These are phyloP conservation scores for Didymella lethalis DNA, from an alignment of 2,329 filamentous ascomycete species.

Conservation along the genomic window DNA sequence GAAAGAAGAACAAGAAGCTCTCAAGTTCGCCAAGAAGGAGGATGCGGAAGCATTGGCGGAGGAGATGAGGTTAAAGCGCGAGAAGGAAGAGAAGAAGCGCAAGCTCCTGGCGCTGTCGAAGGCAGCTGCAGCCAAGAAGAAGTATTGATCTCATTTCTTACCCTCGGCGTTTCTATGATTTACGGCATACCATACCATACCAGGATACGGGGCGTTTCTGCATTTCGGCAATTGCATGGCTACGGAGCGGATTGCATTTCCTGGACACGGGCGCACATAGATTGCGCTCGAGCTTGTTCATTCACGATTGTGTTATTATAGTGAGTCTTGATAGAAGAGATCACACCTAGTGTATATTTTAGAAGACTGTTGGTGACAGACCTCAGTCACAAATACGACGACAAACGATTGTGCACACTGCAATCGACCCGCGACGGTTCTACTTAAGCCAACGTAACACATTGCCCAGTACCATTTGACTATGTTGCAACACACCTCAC, in stretches of 20 bases:
- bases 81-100: conserved; percentile 49
- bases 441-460: not conserved
- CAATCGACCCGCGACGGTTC: conserved; percentile 3
- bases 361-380: conserved; percentile 12
- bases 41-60: conserved; percentile 70
- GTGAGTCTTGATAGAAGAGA: conserved; percentile 26
- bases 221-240: conserved; percentile 43
- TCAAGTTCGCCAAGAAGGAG: conserved; percentile 69
- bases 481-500: not conserved
- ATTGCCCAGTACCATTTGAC: not conserved
- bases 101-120: conserved; percentile 43
- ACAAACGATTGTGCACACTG: conserved; percentile 16
- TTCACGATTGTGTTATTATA: conserved; percentile 31
- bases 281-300: conserved; percentile 24
- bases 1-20: conserved; percentile 71
- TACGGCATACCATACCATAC: conserved; percentile 37
- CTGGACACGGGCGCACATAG: conserved; percentile 31
- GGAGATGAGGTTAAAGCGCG: conserved; percentile 52
- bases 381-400: conserved; percentile 12
- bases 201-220: conserved; percentile 34
- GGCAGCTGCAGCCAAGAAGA: conserved; percentile 43
- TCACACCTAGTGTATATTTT: conserved; percentile 31
- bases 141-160: conserved; percentile 32
- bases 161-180: conserved; percentile 39
- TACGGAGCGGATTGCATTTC: conserved; percentile 37